These are phyloP conservation scores for Chaetoceros tenuissimus DNA, from an alignment of 108 stramenopile genomes.

Conservation along the genomic window DNA sequence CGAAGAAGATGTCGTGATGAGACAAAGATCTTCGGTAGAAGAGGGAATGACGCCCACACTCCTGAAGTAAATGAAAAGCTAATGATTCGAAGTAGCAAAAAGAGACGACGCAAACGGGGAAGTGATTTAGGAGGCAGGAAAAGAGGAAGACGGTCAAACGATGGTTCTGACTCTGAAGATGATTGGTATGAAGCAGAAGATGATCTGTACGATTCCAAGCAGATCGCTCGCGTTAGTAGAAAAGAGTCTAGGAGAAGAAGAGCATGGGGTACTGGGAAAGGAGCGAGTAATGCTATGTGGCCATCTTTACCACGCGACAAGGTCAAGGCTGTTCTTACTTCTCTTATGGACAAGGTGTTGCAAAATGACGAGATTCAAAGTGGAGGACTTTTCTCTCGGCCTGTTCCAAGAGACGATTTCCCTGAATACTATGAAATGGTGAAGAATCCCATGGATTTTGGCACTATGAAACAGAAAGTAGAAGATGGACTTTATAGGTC, in stretches of 20 bases:
- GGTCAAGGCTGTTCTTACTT: slow-evolving; percentile 48
- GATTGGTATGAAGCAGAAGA: slow-evolving; percentile 77
- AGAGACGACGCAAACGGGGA: slow-evolving; percentile 34
- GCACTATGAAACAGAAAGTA: slow-evolving; percentile 75
- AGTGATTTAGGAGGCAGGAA: slow-evolving; percentile 11
- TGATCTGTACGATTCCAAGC: slow-evolving; percentile 44
- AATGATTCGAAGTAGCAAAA: slow-evolving; percentile 52
- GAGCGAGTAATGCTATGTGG: slow-evolving; percentile 73
- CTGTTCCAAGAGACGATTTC: slow-evolving; percentile 72
- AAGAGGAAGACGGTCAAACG: slow-evolving; percentile 9
- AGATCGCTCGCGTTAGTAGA: slow-evolving; percentile 42
- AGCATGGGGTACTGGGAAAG: slow-evolving; percentile 70
- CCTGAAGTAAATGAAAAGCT: slow-evolving; percentile 59
- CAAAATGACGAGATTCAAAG: slow-evolving; percentile 52
- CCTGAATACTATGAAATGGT: slow-evolving; percentile 87
- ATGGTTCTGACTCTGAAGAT: slow-evolving; percentile 70
- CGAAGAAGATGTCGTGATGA: slow-evolving; percentile 64
- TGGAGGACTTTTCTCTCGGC: slow-evolving; percentile 67
- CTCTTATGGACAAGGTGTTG: slow-evolving; percentile 65
- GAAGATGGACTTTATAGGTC: slow-evolving; percentile 79
- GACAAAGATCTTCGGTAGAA: neutral
- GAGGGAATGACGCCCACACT: slow-evolving; percentile 10
- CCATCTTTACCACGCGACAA: slow-evolving; percentile 68
- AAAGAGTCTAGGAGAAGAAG: slow-evolving; percentile 75
- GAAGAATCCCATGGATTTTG: slow-evolving; percentile 77